phyloP scores from a whole-genome alignment of 306 rosid genomes.

The Oemleria cerasiformis region DNA sequence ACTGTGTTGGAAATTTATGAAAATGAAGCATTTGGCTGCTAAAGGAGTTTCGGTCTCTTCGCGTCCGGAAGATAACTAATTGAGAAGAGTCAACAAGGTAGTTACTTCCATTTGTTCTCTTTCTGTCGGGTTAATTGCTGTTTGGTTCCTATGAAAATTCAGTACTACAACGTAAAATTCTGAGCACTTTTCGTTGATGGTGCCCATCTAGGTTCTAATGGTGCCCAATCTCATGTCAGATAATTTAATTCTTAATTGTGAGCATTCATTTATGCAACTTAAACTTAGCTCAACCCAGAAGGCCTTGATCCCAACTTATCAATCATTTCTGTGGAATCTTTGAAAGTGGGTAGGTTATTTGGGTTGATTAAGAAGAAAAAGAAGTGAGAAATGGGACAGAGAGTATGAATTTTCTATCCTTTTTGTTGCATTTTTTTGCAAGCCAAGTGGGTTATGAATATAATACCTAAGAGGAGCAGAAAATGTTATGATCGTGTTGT shows the following conservation, averaged over 20 bases:
- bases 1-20: not conserved
- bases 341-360: not conserved
- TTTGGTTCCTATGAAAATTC: not conserved
- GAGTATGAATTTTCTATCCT: not conserved
- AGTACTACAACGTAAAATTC: not conserved
- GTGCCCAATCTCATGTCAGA: not conserved
- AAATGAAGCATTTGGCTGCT: not conserved
- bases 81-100: constrained; percentile 8
- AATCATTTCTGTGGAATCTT: not conserved
- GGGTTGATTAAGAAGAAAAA: not conserved
- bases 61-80: not conserved
- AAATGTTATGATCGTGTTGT: not conserved
- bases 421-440: not conserved
- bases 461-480: not conserved
- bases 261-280: not conserved
- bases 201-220: constrained; percentile 1
- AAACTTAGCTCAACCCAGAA: not conserved
- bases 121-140: not conserved
- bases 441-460: not conserved
- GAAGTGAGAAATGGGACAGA: not conserved
- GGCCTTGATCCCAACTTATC: not conserved
- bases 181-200: not conserved
- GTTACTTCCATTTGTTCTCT: not conserved
- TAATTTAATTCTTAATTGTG: not conserved
- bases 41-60: not conserved